Base-by-base conservation (phyloP, 352 stramenopile species). In the Pythium insidiosum region DNA sequence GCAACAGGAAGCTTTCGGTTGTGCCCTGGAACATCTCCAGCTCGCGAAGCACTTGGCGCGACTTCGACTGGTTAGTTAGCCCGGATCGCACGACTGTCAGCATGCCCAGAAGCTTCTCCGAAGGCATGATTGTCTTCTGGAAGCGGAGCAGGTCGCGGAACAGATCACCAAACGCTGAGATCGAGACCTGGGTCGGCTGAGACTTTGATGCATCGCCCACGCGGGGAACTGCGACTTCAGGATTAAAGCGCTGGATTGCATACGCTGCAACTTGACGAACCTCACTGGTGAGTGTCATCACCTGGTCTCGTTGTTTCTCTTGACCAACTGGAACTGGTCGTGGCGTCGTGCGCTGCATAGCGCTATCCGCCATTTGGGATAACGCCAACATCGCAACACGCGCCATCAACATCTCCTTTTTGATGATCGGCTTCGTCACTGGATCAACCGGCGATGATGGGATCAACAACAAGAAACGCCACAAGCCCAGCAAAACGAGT, bases 361-460 rank as follows among this genome's bases (percentile, higher is more conserved):
- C 76, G 47, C 60, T 58, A 45, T 80, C 71, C 9, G 73, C 69
- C 3, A 73, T 60, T 13, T 74, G 55, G 24, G 88, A 68, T 25
- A 91, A 60, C 4, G 79, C 83, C 1, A 73, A 39, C 61, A 81
- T 77, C 5, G 77, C 62, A 16, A 98, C 61, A 7, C 89, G 83
- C 43, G 78, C 81, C 50, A 97, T 63, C 19, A 98, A 60, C 36
- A 96, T 77, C 13, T 95, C 73, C 36, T 97, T 93, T 58, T 98
- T 98, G 16, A 97, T 83, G 1, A 95, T 57, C 18, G 95, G 94
- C 57, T 96, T 96, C 48, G 74, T 85, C 38, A 93, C 91, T 21
- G 96, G 96, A 56, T 99, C 96, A 16, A 99, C 83, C 3, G 96
- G 95, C 16, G 90, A 97, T 35, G 83, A 90, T 26, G 96, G 96